Conservation (phyloP, 2,329 filamentous ascomycete species). For the Pyrenophora seminiperda region DNA sequence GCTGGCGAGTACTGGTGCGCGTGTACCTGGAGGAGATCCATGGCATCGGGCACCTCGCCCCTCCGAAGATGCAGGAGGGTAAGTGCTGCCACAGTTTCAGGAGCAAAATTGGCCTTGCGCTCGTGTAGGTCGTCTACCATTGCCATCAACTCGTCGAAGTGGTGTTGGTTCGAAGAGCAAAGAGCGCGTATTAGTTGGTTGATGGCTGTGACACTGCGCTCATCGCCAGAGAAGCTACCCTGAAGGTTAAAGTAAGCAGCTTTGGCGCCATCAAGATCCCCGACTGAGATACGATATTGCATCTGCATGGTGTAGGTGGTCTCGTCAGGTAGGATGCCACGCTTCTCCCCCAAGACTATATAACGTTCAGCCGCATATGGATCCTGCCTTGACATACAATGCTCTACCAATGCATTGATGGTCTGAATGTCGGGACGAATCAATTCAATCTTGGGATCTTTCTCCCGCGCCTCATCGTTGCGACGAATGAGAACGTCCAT, state of each 20-base stretch:
- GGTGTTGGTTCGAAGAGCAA: constrained; percentile 63
- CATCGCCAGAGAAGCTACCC: constrained; percentile 59
- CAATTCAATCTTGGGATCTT: constrained; percentile 30
- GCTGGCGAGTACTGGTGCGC: constrained; percentile 70
- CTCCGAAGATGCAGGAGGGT: constrained; percentile 74
- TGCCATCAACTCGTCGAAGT: constrained; percentile 73
- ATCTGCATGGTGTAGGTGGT: constrained; percentile 76
- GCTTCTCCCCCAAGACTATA: constrained; percentile 67
- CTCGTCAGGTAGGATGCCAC: constrained; percentile 69
- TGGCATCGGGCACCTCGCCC: constrained; percentile 77
- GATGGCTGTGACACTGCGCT: constrained; percentile 66
- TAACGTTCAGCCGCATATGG: constrained; percentile 75
- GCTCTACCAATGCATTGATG: constrained; percentile 76
- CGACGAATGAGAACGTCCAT: constrained; percentile 67
- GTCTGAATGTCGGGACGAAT: constrained; percentile 67
- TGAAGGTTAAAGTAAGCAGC: constrained; percentile 68
- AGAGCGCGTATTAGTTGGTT: constrained; percentile 76
- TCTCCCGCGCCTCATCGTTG: constrained; percentile 53
- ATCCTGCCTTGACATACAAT: constrained; percentile 72
- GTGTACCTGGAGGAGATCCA: constrained; percentile 80
- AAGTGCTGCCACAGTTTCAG: constrained; percentile 75
- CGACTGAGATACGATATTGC: constrained; percentile 72
- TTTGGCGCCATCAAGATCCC: constrained; percentile 73
- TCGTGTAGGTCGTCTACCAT: constrained; percentile 75
- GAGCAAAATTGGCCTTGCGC: constrained; percentile 69